A percentile compares a stretch with the other conserved stretches of the same genome.
phyloP scores from a whole-genome alignment of 225 moss, liverwort and hornwort genomes.

The Straminergon stramineum region DNA sequence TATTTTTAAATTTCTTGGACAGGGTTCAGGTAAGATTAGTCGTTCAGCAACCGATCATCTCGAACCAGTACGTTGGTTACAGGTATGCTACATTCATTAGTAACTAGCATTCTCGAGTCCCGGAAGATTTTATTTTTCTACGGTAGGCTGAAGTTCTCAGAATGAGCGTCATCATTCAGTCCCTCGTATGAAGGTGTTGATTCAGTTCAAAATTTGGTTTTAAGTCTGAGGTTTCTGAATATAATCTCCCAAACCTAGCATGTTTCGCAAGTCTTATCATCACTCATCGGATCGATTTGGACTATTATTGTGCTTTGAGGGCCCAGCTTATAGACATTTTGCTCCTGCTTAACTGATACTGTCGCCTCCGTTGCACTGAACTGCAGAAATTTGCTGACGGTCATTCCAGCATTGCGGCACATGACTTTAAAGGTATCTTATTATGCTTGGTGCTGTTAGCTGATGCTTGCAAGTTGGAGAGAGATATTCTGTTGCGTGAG shows the following conservation, averaged over 20 bases:
- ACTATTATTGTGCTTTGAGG: background rate
- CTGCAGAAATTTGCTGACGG: slow-evolving; percentile 86
- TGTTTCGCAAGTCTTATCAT: background rate
- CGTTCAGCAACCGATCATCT: slow-evolving; percentile 58
- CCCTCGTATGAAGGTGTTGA: background rate
- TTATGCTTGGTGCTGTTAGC: background rate
- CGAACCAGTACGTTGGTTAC: slow-evolving; percentile 86
- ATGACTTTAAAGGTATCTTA: slow-evolving; percentile 74
- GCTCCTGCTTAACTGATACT: background rate
- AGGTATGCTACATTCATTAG: slow-evolving; percentile 23
- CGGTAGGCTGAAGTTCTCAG: background rate
- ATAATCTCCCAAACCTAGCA: background rate
- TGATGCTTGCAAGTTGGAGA: background rate
- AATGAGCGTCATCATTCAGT: background rate
- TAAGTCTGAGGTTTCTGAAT: background rate
- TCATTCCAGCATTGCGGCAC: slow-evolving; percentile 68
- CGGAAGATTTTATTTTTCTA: background rate
- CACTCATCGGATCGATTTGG: background rate
- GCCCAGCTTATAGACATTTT: background rate
- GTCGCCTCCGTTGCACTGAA: background rate
- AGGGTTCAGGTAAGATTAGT: slow-evolving; percentile 64
- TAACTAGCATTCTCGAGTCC: background rate
- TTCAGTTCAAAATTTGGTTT: background rate
- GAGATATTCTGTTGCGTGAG: background rate
- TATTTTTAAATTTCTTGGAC: background rate